Evolutionary conservation across 2,329 filamentous ascomycete species (phyloP), one percentile per base, ranked within the genome.

Genomic region (Eurotiales sp.): DNA sequence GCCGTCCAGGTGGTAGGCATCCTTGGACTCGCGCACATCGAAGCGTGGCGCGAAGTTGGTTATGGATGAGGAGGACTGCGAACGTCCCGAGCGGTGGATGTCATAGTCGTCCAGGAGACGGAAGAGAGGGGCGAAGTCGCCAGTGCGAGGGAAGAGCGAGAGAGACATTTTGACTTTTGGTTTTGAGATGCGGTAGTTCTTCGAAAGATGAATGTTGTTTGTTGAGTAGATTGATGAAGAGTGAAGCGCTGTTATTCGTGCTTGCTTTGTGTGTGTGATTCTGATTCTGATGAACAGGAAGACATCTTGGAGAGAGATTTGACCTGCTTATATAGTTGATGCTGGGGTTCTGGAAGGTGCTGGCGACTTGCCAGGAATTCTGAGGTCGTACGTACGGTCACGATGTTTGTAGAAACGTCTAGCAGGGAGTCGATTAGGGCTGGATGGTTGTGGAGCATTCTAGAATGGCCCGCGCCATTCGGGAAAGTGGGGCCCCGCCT

Each of bases 11-110:
- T 65, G 46, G 56, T 74, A 75, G 8, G 62, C 57, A 1, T 69
- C 62, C 23, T 66, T 62, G n/a, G 61, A 62, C 58, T 74, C 72
- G 46, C 65, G 64, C 46, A 74, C 65, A 54, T 75, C 71, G 55
- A 74, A 74, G 41, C 61, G 60, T 12, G 71, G 72, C 10, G 63
- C 61, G 59, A 72, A 72, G 37, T 61, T 59, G 5, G 47, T 32
- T 7, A 50, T 43, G 34, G 32, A 17, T 12, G 37, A 48, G 27
- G 47, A 15, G 8, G 36, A n/a, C 44, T 42, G 65, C 47, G 51
- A 56, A 45, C 54, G 42, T 23, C 32, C 32, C 22, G 59, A 43
- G 48, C 61, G 54, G 57, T 64, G 58, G 37, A 53, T 42, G 53
- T 62, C 53, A 48, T 62, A 64, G 57, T 70, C 66, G 53, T 71